Conservation (phyloP, 2,329 filamentous ascomycete species). For the Plenodomus tracheiphilus region DNA sequence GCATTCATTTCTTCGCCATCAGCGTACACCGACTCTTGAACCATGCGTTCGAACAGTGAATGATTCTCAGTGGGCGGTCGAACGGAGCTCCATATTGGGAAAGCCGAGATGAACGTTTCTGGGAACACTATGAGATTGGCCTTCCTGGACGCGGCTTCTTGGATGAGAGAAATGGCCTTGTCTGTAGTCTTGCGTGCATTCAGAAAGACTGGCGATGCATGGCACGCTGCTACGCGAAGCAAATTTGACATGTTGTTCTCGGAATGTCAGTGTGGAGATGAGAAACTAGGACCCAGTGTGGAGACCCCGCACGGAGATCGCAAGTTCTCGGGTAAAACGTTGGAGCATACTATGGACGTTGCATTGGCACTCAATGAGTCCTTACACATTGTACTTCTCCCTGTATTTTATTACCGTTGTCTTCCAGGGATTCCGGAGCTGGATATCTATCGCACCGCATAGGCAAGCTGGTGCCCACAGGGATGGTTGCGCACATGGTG, state of each 20-base stretch:
- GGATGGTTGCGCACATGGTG: no score
- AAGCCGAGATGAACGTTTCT: constrained; percentile 58
- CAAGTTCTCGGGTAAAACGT: background rate
- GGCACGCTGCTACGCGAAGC: constrained; percentile 32
- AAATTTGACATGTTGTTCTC: constrained; percentile 8
- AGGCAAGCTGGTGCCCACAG: background rate
- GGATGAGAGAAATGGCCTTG: constrained; percentile 53
- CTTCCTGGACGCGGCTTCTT: constrained; percentile 47
- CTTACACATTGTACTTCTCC: background rate
- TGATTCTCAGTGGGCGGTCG: constrained; percentile 56
- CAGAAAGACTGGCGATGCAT: constrained; percentile 51
- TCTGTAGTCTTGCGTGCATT: constrained; percentile 51
- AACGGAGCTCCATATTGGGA: constrained; percentile 57
- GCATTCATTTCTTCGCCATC: constrained; percentile 32
- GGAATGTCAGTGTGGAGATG: background rate
- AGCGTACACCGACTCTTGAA: constrained; percentile 11
- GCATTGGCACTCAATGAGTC: no score
- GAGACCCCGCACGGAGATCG: background rate
- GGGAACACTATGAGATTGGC: constrained; percentile 60
- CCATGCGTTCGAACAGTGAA: constrained; percentile 53
- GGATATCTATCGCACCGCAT: no score
- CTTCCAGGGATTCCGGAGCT: no score
- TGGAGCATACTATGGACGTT: background rate
- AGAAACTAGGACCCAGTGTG: background rate
- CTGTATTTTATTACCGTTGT: no score